Percentiles rank a stretch among this genome's conserved stretches.
These are phyloP conservation scores for Eremothecium sinecaudum DNA, from an alignment of 1,139 yeast species.

Conservation along the genomic window DNA sequence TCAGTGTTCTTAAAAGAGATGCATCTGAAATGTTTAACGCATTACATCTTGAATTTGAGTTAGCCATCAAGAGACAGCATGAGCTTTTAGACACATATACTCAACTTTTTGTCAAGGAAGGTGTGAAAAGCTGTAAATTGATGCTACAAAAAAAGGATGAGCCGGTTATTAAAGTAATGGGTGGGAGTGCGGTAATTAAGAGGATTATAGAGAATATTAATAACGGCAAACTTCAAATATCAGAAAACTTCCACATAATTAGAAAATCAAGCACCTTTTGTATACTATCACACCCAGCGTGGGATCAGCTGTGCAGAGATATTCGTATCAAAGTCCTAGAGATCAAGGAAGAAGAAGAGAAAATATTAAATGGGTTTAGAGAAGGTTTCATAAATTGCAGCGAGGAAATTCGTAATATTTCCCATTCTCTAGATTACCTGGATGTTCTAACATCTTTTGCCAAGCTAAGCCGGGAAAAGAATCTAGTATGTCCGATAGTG, in stretches of 20 bases:
- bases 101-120: constrained; percentile 12
- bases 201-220: constrained; percentile 13
- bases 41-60: constrained; percentile 20
- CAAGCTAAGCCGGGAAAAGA: constrained; percentile 51
- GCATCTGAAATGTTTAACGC: constrained; percentile 15
- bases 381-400: constrained; percentile 26
- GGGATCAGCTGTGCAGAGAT: constrained; percentile 33
- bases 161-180: constrained; percentile 22
- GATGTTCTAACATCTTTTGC: constrained; percentile 75
- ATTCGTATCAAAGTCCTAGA: constrained; percentile 21
- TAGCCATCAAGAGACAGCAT: constrained; percentile 16
- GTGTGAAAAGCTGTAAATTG: constrained; percentile 19
- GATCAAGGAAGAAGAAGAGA: constrained; percentile 29
- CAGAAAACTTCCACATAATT: constrained; percentile 14
- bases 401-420: constrained; percentile 25
- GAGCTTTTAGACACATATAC: constrained; percentile 18
- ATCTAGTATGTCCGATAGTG: constrained; percentile 58
- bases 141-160: constrained; percentile 18
- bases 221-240: constrained; percentile 6
- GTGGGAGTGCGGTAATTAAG: constrained; percentile 14
- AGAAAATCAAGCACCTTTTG: constrained; percentile 28
- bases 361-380: constrained; percentile 24
- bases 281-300: constrained; percentile 30
- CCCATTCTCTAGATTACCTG: constrained; percentile 46
- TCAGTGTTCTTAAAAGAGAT: constrained; percentile 17